Evolutionary conservation across 306 rosid species (phyloP), one percentile per base, ranked within the genome.

Genomic region (Inga oerstediana): DNA sequence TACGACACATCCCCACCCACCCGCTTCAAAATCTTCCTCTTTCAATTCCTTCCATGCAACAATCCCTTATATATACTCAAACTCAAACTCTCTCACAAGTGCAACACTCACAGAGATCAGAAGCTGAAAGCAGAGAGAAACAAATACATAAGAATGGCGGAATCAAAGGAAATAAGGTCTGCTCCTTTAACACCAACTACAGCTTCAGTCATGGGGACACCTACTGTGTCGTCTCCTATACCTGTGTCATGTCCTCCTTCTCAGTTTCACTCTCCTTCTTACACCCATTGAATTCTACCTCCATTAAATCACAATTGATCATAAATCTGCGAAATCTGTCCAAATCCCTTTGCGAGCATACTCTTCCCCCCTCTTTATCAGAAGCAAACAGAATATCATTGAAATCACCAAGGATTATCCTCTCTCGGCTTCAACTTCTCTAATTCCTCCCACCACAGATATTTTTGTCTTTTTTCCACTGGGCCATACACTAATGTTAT

Each of bases 231-330:
- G 1, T 72, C 76, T 5, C 59, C 76, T 0, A 22, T 41, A 19
- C 43, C 71, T 2, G 59, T 72, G 8, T 72, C 76, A 0, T 72
- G 76, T 46, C 76, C 76, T 72, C 76, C 76, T 22, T 72, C 76
- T 72, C 58, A 72, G 76, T 7, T 72, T 27, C 76, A 72, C 58
- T 72, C 76, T 24, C 76, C 76, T 13, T 72, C 76, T 13, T 7
- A n/a, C n/a, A n/a, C n/a, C n/a, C n/a, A n/a, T n/a, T n/a, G n/a
- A n/a, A n/a, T n/a, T n/a, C n/a, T n/a, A n/a, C n/a, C n/a, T n/a
- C n/a, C n/a, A n/a, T n/a, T n/a, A n/a, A n/a, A n/a, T n/a, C n/a
- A n/a, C n/a, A n/a, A n/a, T n/a, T n/a, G n/a, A n/a, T n/a, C n/a
- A n/a, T n/a, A n/a, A n/a, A n/a, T n/a, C n/a, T n/a, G n/a, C n/a